Evolutionary conservation across 2,329 filamentous ascomycete genomes (phyloP), one percentile per base, ranked within the genome.

Genomic region (Dactylellina drechsleri): DNA sequence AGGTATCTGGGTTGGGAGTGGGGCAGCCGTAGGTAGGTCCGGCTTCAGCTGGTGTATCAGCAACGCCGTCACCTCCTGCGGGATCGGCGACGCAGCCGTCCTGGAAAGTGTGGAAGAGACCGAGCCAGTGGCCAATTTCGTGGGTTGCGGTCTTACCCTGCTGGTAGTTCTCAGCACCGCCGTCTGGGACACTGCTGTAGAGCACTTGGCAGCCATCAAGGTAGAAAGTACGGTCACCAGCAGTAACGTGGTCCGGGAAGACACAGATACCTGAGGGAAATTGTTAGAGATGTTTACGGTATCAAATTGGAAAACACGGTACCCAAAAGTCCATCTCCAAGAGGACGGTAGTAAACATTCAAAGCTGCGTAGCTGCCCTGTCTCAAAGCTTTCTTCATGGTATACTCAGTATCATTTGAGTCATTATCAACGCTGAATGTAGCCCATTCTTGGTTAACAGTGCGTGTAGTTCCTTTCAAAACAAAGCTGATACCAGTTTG

Each of bases 81-180:
- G 81, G 7, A 12, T 10, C 40, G 26, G 57, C 13, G 77, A 82
- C 82, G 73, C 82, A 83, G 53, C 80, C 81, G 49, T 82, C 83
- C 73, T 84, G 78, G 79, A 85, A 85, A 56, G 84, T 84, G 79
- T 86, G 84, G 77, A 81, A 81, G 23, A 86, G 82, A 60, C 84
- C 84, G 66, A 85, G 79, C 84, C 84, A 85, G 81, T 85, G 84
- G 16, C 84, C 84, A 45, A 83, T 80, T 79, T 85, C 71, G 64
- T 75, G 71, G 45, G 71, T 75, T 52, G 64, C 64, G 53, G 71
- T 75, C 50, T 75, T 75, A 53, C 83, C 83, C 6, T 81, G 79
- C 77, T 84, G 82, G 79, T 81, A 79, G 76, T 77, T 77, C 2
- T 78, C 71, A 8, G 77, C 77, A 31, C 77, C 75, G 45, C 83